Percentiles rank a stretch among this genome's conserved stretches.
phyloP scores from a whole-genome alignment of 2,329 filamentous ascomycete genomes.

The Penicillium rolfsii region DNA sequence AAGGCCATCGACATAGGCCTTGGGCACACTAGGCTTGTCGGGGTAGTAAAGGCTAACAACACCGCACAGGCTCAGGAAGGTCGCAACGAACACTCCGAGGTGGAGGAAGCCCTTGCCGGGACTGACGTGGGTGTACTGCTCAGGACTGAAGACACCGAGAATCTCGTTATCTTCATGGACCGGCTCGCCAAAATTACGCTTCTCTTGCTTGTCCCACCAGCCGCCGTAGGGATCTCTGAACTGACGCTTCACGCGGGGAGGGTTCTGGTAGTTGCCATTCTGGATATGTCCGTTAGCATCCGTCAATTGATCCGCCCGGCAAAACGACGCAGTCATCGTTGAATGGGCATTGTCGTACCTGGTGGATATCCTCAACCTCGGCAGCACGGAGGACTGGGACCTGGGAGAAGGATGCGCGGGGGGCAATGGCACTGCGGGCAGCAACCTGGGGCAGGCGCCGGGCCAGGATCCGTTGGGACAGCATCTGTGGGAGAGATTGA shows the following conservation, averaged over 20 bases:
- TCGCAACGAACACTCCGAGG: slow-evolving; percentile 67
- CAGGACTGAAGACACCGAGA: slow-evolving; percentile 83
- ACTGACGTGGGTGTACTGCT: slow-evolving; percentile 84
- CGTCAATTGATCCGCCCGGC: slow-evolving; percentile 19
- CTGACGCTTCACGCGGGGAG: slow-evolving; percentile 74
- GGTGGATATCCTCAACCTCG: slow-evolving; percentile 47
- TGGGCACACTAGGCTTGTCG: slow-evolving; percentile 69
- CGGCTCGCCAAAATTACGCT: slow-evolving; percentile 94
- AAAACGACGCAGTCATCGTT: background rate
- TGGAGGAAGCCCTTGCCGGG: slow-evolving; percentile 71
- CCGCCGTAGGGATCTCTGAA: slow-evolving; percentile 89
- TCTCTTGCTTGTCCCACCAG: slow-evolving; percentile 98
- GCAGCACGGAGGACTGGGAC: slow-evolving; percentile 43
- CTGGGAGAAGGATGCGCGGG: slow-evolving; percentile 49
- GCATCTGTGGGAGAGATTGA: slow-evolving; percentile 43
- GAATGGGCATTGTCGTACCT: slow-evolving; percentile 39
- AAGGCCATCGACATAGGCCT: slow-evolving; percentile 70
- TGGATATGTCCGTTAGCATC: slow-evolving; percentile 29
- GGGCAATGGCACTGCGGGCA: slow-evolving; percentile 41
- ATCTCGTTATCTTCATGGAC: slow-evolving; percentile 96
- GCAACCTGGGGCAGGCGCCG: slow-evolving; percentile 47
- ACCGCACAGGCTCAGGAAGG: slow-evolving; percentile 67
- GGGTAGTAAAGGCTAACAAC: slow-evolving; percentile 71
- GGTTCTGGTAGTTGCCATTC: slow-evolving; percentile 55
- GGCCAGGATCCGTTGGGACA: slow-evolving; percentile 50